phyloP scores from a whole-genome alignment of 2,329 filamentous ascomycete species.

The Hypocreales sp. region DNA sequence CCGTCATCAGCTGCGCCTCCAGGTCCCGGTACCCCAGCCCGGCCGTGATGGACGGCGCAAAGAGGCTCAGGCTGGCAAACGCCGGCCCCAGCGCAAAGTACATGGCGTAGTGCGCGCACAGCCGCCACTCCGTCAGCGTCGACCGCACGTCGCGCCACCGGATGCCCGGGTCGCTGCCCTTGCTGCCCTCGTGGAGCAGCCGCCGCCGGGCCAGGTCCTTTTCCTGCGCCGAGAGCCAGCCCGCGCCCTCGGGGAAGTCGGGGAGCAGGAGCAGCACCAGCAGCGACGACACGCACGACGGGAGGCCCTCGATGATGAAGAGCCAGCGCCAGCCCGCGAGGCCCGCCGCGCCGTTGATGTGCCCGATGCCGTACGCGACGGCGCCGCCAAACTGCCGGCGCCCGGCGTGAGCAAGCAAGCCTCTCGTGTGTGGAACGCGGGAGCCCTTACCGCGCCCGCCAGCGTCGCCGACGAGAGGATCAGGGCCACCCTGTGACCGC shows the following conservation, averaged over 20 bases:
- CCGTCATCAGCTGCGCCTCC: constrained; percentile 49
- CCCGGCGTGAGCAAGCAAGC: no score
- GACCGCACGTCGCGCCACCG: constrained; percentile 54
- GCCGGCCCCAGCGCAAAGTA: constrained; percentile 36
- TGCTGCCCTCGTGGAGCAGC: constrained; percentile 29
- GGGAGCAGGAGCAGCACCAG: constrained; percentile 52
- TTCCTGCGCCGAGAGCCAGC: constrained; percentile 45
- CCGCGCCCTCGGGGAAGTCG: constrained; percentile 49
- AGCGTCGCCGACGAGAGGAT: no score
- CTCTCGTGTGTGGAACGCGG: background rate
- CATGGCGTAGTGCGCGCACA: constrained; percentile 51
- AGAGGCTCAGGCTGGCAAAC: constrained; percentile 44
- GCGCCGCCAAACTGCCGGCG: constrained; percentile 48
- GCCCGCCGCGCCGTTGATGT: constrained; percentile 49
- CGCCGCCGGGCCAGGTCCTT: constrained; percentile 34
- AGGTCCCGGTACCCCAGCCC: constrained; percentile 35
- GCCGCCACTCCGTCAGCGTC: constrained; percentile 47
- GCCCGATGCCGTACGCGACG: constrained; percentile 56
- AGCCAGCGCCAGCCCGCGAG: constrained; percentile 55
- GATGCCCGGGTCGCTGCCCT: constrained; percentile 44
- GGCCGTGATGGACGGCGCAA: constrained; percentile 43
- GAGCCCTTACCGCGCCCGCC: constrained; percentile 38
- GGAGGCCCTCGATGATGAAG: constrained; percentile 47
- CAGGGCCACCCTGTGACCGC: no score
- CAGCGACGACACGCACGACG: constrained; percentile 47